Evolutionary conservation across 2,329 filamentous ascomycete genomes (phyloP).

Genomic region (Colletotrichum echinochloae): DNA sequence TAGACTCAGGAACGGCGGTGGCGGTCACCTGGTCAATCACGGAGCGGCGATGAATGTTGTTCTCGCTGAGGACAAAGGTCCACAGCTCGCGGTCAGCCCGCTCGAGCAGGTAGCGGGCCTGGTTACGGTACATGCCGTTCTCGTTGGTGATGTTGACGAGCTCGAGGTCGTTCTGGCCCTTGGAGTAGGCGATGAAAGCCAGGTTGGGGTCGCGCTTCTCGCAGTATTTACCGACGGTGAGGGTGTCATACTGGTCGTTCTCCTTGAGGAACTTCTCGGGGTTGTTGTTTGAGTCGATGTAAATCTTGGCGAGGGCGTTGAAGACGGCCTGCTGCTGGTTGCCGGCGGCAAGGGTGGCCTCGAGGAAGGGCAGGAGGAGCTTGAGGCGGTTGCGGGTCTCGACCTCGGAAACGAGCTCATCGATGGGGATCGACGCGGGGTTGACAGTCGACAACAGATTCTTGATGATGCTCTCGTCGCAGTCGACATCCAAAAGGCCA

Average conservation of each 20-base stretch:
- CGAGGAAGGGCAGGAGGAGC: slow-evolving; percentile 94
- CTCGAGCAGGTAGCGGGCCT: slow-evolving; percentile 93
- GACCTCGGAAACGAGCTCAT: slow-evolving; percentile 94
- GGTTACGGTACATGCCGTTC: slow-evolving; percentile 99
- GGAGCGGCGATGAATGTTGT: slow-evolving; percentile 94
- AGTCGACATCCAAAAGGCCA: slow-evolving; percentile 94
- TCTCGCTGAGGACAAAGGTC: slow-evolving; percentile 93
- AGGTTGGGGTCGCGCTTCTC: slow-evolving; percentile 98
- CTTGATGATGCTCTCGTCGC: slow-evolving; percentile 97
- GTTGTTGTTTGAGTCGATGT: slow-evolving; percentile 98
- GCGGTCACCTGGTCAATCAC: slow-evolving; percentile 97
- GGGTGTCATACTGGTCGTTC: slow-evolving; percentile 95
- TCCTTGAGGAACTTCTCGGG: slow-evolving; percentile 97
- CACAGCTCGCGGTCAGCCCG: slow-evolving; percentile 91
- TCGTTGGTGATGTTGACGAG: slow-evolving; percentile 98
- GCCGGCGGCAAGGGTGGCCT: slow-evolving; percentile 87
- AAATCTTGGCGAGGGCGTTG: slow-evolving; percentile 98
- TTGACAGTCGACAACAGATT: slow-evolving; percentile 87
- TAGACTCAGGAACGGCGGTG: slow-evolving; percentile 92
- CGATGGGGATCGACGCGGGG: slow-evolving; percentile 87
- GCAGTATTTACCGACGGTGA: slow-evolving; percentile 96
- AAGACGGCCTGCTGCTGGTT: slow-evolving; percentile 97
- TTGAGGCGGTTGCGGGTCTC: slow-evolving; percentile 96
- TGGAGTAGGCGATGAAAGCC: slow-evolving; percentile 93
- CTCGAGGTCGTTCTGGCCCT: slow-evolving; percentile 97